These are phyloP conservation scores for Trichoderma harzianum DNA, from an alignment of 2,329 filamentous ascomycete genomes.

Conservation along the genomic window DNA sequence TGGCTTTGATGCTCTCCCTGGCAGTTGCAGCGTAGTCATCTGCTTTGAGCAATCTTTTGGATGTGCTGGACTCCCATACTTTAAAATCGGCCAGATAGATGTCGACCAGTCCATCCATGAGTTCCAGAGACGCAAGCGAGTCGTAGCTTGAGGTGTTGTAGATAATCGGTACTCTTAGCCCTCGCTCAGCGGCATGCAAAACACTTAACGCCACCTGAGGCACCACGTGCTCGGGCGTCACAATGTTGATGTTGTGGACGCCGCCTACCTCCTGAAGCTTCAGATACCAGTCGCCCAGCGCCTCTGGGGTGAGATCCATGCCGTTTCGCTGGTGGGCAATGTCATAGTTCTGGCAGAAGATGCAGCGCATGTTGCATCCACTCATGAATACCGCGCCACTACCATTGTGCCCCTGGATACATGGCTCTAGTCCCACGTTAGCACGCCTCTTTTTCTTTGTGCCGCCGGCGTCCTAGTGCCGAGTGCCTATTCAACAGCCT, in stretches of 20 bases:
- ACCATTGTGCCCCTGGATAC: conserved; percentile 77
- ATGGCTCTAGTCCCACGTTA: conserved; percentile 56
- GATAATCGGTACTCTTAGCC: conserved; percentile 69
- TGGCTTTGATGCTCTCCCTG: conserved; percentile 72
- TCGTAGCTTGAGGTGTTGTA: conserved; percentile 87
- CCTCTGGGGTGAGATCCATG: conserved; percentile 72
- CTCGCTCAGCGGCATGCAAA: conserved; percentile 66
- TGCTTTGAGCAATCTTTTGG: conserved; percentile 71
- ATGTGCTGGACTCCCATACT: conserved; percentile 66
- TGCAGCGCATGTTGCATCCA: conserved; percentile 70
- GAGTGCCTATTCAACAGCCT: not conserved
- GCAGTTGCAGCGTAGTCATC: conserved; percentile 71
- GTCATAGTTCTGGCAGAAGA: conserved; percentile 79
- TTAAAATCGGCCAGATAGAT: conserved; percentile 91
- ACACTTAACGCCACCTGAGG: conserved; percentile 78
- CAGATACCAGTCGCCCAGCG: conserved; percentile 77
- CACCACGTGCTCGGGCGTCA: conserved; percentile 84
- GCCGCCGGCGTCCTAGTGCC: not conserved
- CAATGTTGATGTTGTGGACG: conserved; percentile 87
- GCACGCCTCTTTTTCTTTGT: not conserved
- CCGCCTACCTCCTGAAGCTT: conserved; percentile 76
- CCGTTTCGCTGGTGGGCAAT: conserved; percentile 80
- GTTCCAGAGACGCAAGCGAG: conserved; percentile 64
- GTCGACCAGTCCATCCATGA: conserved; percentile 77
- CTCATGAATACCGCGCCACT: conserved; percentile 80